These are phyloP conservation scores for Dendrothele bispora DNA, from an alignment of 768 basidiomycete genomes.

Conservation along the genomic window DNA sequence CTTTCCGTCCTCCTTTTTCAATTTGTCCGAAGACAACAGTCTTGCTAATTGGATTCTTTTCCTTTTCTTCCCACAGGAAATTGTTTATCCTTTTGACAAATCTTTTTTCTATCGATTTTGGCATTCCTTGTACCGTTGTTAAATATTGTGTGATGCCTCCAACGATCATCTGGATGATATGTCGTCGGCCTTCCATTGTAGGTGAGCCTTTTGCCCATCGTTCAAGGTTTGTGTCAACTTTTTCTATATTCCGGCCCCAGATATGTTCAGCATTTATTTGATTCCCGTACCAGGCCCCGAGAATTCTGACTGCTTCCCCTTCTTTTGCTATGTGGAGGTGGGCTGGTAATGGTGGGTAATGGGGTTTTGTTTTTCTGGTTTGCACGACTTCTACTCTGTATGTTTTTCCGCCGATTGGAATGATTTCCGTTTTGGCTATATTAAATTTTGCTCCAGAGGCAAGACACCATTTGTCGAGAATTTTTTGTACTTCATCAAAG, in stretches of 20 bases:
- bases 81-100: background rate
- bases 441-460: constrained; percentile 20
- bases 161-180: background rate
- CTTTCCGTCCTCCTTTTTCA: constrained; percentile 8
- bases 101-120: constrained; percentile 1
- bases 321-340: background rate
- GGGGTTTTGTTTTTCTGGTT: background rate
- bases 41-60: background rate
- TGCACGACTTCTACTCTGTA: background rate
- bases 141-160: constrained; percentile 12
- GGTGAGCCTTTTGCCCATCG: constrained; percentile 5
- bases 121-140: constrained; percentile 18
- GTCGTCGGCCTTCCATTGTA: background rate
- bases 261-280: background rate
- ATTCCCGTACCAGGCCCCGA: constrained; percentile 10
- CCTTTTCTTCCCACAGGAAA: too few species aligned
- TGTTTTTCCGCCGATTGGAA: constrained; percentile 18
- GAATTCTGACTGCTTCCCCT: constrained; percentile 1
- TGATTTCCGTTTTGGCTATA: constrained; percentile 17
- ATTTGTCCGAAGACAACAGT: constrained; percentile 1
- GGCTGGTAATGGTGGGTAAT: background rate
- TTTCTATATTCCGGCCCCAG: constrained; percentile 6
- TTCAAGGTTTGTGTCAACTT: background rate
- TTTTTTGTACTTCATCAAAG: background rate
- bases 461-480: constrained; percentile 11